phyloP scores from a whole-genome alignment of 805 yeast genomes.

The Ascoidea asiatica region DNA sequence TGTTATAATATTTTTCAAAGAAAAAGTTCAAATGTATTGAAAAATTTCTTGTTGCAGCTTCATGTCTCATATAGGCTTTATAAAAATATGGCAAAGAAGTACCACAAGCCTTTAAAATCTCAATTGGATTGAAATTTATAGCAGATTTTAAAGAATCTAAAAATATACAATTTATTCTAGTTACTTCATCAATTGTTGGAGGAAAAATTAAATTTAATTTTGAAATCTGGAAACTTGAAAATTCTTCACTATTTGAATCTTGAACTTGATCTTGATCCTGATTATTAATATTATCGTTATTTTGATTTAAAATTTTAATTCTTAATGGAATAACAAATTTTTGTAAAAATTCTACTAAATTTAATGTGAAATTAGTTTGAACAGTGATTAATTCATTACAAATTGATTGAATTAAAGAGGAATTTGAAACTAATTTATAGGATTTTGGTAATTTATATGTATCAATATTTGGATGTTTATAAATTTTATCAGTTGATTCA shows the following conservation, averaged over 20 bases:
- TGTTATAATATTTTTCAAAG: constrained; percentile 20
- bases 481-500: constrained; percentile 63
- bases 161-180: constrained; percentile 77
- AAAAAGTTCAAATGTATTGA: constrained; percentile 29
- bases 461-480: constrained; percentile 52
- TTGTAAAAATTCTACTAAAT: constrained; percentile 62
- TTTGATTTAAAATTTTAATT: constrained; percentile 42
- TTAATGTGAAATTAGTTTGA: constrained; percentile 64
- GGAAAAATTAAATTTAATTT: constrained; percentile 75
- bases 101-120: constrained; percentile 69
- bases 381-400: constrained; percentile 54
- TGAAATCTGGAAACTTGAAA: constrained; percentile 41
- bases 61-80: constrained; percentile 87
- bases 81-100: constrained; percentile 80
- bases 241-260: too few species aligned
- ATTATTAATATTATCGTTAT: not conserved
- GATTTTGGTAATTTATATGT: constrained; percentile 1
- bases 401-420: constrained; percentile 34
- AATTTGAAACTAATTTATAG: constrained; percentile 15
- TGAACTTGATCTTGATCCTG: too few species aligned
- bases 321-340: constrained; percentile 70
- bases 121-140: constrained; percentile 54
- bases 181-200: constrained; percentile 90
- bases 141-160: constrained; percentile 65
- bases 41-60: constrained; percentile 74